Evolutionary conservation across 345 rosid species (phyloP), one percentile per base, ranked within the genome.

Genomic region (Acer saccharum): DNA sequence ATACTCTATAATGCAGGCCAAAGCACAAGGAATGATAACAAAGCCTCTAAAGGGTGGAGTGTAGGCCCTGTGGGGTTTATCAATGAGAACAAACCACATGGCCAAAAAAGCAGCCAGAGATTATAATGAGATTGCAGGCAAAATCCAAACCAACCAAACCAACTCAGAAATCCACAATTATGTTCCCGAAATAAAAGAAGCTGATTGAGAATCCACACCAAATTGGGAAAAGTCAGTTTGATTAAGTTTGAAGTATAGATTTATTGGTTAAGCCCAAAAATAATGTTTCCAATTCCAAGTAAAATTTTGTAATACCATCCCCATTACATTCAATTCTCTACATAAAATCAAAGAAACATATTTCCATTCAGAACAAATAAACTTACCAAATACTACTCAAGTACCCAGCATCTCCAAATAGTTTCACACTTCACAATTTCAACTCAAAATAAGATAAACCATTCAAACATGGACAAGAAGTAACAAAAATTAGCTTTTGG

Each of bases 1-100:
- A 7, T 16, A 58, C 65, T 39, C 50, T 72, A 58, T 12, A 70
- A 52, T 69, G 72, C 7, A 46, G n/a, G 54, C 71, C 55, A 21
- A 21, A 23, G 18, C 25, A 55, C 13, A 52, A 55, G 44, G 23
- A 54, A 23, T 11, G 20, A 63, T 61, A 32, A 1, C 17, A 16
- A 17, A 35, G 6, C 39, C 39, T 55, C 64, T 39, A 48, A 48
- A 50, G 20, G 0, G 39, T 7, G 6, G 27, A 0, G 20, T 29
- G 35, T 35, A 4, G 6, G 39, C 39, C 39, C 39, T 35, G 39
- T 25, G 1, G 60, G 0, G 2, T 12, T 9, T 13, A 23, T 10
- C 73, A 48, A 9, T 52, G 14, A 27, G 61, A 71, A 71, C n/a
- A 54, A 71, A 11, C 25, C 63, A 55, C 43, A 71, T 16, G 35